Conservation (phyloP, 2,329 filamentous ascomycete genomes). For the Hypoxylon sp. region DNA sequence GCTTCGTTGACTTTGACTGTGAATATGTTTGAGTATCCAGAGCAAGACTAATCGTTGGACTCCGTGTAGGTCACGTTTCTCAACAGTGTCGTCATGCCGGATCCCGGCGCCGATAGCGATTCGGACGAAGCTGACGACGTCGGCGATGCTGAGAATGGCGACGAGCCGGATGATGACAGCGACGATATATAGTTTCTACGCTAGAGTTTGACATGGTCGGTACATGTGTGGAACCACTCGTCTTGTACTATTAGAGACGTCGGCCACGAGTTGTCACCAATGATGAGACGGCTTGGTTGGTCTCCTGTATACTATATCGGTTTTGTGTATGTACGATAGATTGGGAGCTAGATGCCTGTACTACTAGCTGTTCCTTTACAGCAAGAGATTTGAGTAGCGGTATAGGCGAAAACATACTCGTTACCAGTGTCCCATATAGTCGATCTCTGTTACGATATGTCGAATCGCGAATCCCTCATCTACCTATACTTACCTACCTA, state of each 20-base stretch:
- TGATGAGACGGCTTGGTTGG: background rate
- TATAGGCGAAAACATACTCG: no score
- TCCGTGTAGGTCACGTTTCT: constrained; percentile 72
- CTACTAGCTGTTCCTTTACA: background rate
- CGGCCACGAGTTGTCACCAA: background rate
- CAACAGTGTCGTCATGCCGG: constrained; percentile 80
- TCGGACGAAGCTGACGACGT: constrained; percentile 45
- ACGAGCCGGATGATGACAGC: constrained; percentile 10
- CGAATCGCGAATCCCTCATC: no score
- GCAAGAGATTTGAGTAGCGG: no score
- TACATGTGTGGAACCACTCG: no score
- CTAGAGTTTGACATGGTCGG: no score
- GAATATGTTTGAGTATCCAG: background rate
- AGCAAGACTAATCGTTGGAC: background rate
- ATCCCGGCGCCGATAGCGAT: constrained; percentile 62
- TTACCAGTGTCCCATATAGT: no score
- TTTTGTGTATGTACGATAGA: background rate
- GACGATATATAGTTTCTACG: constrained; percentile 1
- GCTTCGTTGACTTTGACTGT: constrained; percentile 23
- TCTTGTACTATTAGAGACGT: no score
- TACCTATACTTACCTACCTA: no score
- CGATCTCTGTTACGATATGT: no score
- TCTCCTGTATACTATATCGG: background rate
- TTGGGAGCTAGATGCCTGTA: background rate
- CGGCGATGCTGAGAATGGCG: constrained; percentile 37